Percentiles rank a stretch among this genome's conserved stretches.
Conservation (phyloP, 1,284 basidiomycete genomes). For the Pulveroboletus sp. region DNA sequence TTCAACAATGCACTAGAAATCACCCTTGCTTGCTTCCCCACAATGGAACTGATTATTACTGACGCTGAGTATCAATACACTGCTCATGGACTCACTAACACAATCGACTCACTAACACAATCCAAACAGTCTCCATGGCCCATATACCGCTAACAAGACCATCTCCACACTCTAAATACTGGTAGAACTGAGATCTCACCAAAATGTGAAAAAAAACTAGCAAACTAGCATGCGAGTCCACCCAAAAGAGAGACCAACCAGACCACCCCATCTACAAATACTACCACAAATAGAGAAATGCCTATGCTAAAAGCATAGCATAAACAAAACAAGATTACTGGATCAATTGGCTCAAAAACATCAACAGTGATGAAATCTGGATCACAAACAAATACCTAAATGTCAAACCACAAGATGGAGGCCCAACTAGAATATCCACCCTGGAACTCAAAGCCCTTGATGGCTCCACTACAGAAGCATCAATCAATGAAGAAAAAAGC, state of each 20-base stretch:
- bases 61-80: background rate
- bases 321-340: background rate
- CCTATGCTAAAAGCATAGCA: no score
- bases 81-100: background rate
- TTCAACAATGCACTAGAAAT: background rate
- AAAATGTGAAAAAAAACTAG: constrained; percentile 24
- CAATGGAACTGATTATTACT: background rate
- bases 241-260: background rate
- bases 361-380: background rate
- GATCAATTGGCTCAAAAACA: background rate
- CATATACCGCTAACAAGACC: constrained; percentile 25
- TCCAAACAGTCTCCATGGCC: no score
- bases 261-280: background rate
- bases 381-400: constrained; percentile 1
- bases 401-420: background rate
- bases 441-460: background rate
- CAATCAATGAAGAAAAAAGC: background rate
- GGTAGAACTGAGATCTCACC: constrained; percentile 21
- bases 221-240: no score
- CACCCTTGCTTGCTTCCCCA: background rate
- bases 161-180: constrained; percentile 8
- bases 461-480: background rate
- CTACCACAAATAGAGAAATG: no score
- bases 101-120: no score
- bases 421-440: background rate